These are phyloP conservation scores for Pestalotiopsis sp. DNA, from an alignment of 2,329 filamentous ascomycete genomes.

Conservation along the genomic window DNA sequence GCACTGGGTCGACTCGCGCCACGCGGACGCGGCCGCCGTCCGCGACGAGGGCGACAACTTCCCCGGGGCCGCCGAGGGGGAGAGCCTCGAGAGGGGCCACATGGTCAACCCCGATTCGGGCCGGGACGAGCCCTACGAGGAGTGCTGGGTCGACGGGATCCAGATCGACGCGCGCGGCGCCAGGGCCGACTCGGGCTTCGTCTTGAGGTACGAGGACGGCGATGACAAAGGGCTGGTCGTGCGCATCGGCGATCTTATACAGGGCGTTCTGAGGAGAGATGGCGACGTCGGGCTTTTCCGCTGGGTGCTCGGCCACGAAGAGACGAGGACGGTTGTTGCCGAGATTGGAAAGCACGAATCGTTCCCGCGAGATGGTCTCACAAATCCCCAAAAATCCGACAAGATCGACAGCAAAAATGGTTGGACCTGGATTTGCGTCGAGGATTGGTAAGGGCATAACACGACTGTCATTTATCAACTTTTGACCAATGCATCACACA, in stretches of 20 bases:
- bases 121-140: conserved; percentile 13
- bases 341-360: neutral
- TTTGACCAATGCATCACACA: no score
- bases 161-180: neutral
- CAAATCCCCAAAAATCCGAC: neutral
- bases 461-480: neutral
- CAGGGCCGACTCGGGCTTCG: conserved; percentile 4
- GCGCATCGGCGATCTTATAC: neutral
- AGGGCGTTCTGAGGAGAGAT: conserved; percentile 8
- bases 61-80: conserved; percentile 31
- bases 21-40: conserved; percentile 36
- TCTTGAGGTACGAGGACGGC: conserved; percentile 8
- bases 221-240: conserved; percentile 8
- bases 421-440: neutral
- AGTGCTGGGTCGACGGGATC: conserved; percentile 15
- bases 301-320: neutral
- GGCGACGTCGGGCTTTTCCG: neutral
- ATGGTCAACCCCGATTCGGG: conserved; percentile 63
- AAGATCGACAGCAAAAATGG: neutral
- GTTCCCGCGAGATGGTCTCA: neutral
- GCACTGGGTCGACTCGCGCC: conserved; percentile 63
- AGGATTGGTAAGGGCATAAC: neutral
- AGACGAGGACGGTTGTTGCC: neutral
- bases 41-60: conserved; percentile 61
- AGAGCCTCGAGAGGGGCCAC: conserved; percentile 55